phyloP scores from a whole-genome alignment of 2,329 filamentous ascomycete genomes.

The Penicillium digitatum region DNA sequence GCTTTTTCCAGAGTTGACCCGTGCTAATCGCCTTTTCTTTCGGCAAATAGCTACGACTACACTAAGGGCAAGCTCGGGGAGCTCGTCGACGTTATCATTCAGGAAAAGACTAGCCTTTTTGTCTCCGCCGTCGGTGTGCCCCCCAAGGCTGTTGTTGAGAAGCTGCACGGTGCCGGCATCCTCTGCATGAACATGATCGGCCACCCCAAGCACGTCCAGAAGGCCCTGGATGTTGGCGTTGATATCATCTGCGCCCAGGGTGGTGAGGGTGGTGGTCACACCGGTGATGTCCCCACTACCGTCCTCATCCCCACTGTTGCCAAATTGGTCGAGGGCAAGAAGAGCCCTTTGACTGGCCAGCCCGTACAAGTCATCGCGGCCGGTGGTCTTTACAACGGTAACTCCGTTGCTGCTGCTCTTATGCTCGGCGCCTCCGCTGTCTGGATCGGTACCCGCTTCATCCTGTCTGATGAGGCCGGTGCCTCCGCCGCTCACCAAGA shows the following conservation, averaged over 20 bases:
- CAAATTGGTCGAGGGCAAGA: constrained; percentile 72
- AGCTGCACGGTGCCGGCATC: constrained; percentile 79
- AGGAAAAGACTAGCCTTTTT: constrained; percentile 85
- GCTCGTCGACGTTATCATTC: constrained; percentile 87
- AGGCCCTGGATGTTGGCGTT: constrained; percentile 84
- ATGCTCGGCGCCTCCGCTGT: constrained; percentile 90
- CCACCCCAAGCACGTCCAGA: constrained; percentile 97
- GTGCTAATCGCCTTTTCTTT: constrained; percentile 12
- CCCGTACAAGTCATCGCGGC: constrained; percentile 91
- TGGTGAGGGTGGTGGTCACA: constrained; percentile 95
- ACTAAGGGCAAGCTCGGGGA: constrained; percentile 97
- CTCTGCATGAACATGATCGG: constrained; percentile 99
- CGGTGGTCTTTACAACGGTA: constrained; percentile 89
- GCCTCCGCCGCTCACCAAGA: constrained; percentile 93
- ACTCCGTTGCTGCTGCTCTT: constrained; percentile 80
- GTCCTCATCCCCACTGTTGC: constrained; percentile 91
- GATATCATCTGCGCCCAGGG: constrained; percentile 99
- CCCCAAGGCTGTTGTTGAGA: constrained; percentile 81
- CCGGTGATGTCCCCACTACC: constrained; percentile 85
- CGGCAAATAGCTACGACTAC: constrained; percentile 79
- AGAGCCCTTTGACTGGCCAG: constrained; percentile 78
- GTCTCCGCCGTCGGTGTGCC: constrained; percentile 95
- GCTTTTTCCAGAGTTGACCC: background rate
- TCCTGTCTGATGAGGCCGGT: constrained; percentile 89
- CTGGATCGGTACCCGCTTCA: constrained; percentile 96